These are phyloP conservation scores for Teunomyces funiuensis DNA, from an alignment of 805 yeast species.

Conservation along the genomic window DNA sequence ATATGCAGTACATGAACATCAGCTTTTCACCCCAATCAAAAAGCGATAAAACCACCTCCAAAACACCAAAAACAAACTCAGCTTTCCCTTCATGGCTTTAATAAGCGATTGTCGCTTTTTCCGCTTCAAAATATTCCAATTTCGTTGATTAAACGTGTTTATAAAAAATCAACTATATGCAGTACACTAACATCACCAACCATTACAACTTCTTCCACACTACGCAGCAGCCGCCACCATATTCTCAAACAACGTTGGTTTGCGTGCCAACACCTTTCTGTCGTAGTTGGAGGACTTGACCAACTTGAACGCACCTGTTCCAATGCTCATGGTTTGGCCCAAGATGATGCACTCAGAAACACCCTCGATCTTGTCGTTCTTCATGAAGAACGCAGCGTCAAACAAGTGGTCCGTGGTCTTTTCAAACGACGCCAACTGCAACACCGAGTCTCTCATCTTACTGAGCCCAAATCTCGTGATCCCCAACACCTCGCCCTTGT, in stretches of 20 bases:
- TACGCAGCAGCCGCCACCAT: slow-evolving; percentile 14
- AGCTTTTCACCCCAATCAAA: too few species aligned
- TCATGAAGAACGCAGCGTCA: slow-evolving; percentile 98
- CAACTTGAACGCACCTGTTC: slow-evolving; percentile 94
- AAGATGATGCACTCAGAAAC: slow-evolving; percentile 96
- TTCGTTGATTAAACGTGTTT: too few species aligned
- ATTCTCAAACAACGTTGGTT: slow-evolving; percentile 49
- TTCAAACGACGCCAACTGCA: slow-evolving; percentile 95
- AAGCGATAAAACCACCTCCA: too few species aligned
- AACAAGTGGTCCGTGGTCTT: slow-evolving; percentile 97
- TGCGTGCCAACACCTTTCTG: slow-evolving; percentile 40
- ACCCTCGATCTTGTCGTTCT: slow-evolving; percentile 93
- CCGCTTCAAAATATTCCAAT: neutral
- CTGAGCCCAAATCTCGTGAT: slow-evolving; percentile 97
- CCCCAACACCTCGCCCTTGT: slow-evolving; percentile 97
- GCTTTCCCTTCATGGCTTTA: too few species aligned
- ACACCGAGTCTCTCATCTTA: slow-evolving; percentile 96
- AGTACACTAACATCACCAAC: too few species aligned
- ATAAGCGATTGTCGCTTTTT: neutral
- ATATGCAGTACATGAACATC: too few species aligned
- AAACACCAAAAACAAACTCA: too few species aligned
- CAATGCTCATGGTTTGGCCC: slow-evolving; percentile 97
- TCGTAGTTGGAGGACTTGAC: slow-evolving; percentile 56
- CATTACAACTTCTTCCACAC: slow-evolving; percentile 24
- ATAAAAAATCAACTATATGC: too few species aligned